Evolutionary conservation across 2,329 filamentous ascomycete genomes (phyloP).

Genomic region (Sporothrix mexicana): DNA sequence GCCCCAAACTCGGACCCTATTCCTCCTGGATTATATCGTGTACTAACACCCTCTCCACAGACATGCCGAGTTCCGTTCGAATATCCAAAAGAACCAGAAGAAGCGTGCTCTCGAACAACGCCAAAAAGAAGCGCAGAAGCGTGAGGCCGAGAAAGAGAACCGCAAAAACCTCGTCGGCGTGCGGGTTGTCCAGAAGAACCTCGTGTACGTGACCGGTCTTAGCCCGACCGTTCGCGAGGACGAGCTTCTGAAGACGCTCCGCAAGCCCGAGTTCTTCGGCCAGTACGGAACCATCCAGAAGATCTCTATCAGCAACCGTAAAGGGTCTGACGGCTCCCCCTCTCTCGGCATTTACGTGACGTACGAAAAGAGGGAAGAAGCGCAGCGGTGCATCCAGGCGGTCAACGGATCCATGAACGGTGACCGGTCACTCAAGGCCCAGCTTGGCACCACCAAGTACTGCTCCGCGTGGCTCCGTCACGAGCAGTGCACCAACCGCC

Average conservation of each 20-base stretch:
- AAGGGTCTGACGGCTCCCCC: conserved; percentile 76
- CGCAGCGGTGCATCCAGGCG: conserved; percentile 84
- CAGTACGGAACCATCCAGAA: conserved; percentile 99
- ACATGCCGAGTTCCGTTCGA: conserved; percentile 75
- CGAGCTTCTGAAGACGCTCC: conserved; percentile 85
- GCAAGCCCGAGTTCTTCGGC: conserved; percentile 92
- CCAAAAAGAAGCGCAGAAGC: conserved; percentile 95
- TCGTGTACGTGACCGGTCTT: conserved; percentile 96
- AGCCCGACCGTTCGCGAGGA: conserved; percentile 92
- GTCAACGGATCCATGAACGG: conserved; percentile 93
- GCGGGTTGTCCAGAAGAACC: conserved; percentile 95
- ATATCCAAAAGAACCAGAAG: conserved; percentile 89
- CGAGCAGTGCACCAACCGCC: conserved; percentile 91
- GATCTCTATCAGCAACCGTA: conserved; percentile 96
- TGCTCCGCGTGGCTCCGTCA: conserved; percentile 96
- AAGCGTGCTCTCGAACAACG: conserved; percentile 81
- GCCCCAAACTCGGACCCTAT: not conserved
- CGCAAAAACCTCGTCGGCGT: conserved; percentile 96
- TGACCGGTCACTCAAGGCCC: conserved; percentile 80
- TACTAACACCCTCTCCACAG: conserved; percentile 48
- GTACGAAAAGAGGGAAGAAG: conserved; percentile 89
- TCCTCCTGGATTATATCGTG: not conserved
- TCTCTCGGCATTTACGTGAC: conserved; percentile 99
- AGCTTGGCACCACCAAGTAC: conserved; percentile 92
- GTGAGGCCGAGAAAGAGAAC: conserved; percentile 92